Base-by-base conservation (phyloP, 2,329 filamentous ascomycete species). In the Graphiopsis chlorocephala region DNA sequence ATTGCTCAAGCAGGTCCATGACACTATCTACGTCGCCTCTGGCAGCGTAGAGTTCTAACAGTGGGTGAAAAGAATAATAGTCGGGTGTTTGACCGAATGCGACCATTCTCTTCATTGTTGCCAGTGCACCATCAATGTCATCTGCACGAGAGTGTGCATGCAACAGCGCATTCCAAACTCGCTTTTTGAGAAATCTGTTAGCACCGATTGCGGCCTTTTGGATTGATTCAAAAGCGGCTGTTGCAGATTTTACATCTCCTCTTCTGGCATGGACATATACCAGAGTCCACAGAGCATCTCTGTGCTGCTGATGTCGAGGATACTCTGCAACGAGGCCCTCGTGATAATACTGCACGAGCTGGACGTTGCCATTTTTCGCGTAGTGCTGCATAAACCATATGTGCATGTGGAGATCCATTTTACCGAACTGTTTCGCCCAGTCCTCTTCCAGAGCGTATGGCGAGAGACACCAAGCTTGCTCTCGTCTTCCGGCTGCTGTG, bases 101-200 rank as follows among this genome's bases (percentile, higher is more conserved):
- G 3, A 84, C 65, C 74, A 95, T 83, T 11, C 83, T 78, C 20
- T 87, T 82, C 71, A 96, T 93, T 57, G 84, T 82, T 7, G 80
- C 74, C 64, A 91, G 79, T 14, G 88, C 89, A 6, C 86, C 85
- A n/a, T 86, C 81, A 50, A 91, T 84, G 72, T 95, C 87, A 56
- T 86, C 83, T 0, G 85, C 84, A 69, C 86, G 87, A 20, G 84
- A 83, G 76, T 93, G 85, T 2, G 90, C 88, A 71, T 89, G 86
- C 53, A 98, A 81, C 29, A 97, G 77, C 25, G 88, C 87, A 72
- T 96, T 96, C 89, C 90, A 96, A 67, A 85, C 86, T 38, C 81
- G 74, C 1, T 83, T 75, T 68, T 87, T 85, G 7, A 88, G 50
- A 20, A 20, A n/a, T n/a, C 29, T 70, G 65, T n/a, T 60, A n/a